A percentile compares a stretch with the other conserved stretches of the same genome.
phyloP scores from a whole-genome alignment of 176 grass and related monocot species.

The Areca catechu region DNA sequence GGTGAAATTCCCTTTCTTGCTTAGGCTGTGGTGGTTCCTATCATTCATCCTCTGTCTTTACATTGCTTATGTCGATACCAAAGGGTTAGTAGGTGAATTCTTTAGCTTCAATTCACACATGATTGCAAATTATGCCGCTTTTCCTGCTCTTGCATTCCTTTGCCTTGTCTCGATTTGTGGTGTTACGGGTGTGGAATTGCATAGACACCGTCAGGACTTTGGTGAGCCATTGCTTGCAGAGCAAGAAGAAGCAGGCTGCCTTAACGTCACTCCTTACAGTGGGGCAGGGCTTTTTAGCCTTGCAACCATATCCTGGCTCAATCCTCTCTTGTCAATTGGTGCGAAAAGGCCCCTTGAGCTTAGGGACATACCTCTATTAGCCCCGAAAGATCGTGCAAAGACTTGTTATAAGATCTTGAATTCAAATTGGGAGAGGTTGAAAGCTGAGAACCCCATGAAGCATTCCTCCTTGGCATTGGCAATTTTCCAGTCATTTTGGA shows the following conservation, averaged over 20 bases:
- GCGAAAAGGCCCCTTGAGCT: constrained; percentile 71
- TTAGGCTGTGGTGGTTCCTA: constrained; percentile 82
- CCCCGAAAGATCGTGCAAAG: constrained; percentile 72
- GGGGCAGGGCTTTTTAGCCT: constrained; percentile 74
- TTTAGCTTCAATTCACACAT: constrained; percentile 35
- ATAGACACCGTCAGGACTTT: constrained; percentile 21
- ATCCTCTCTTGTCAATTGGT: constrained; percentile 47
- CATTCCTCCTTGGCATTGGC: constrained; percentile 54
- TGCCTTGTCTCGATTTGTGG: constrained; percentile 56
- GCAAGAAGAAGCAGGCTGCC: constrained; percentile 43
- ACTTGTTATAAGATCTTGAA: constrained; percentile 72
- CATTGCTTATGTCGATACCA: constrained; percentile 37
- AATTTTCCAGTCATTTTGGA: constrained; percentile 70
- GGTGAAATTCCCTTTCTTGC: constrained; percentile 50
- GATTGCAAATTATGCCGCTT: constrained; percentile 50
- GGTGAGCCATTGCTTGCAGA: constrained; percentile 45
- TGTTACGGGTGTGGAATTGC: constrained; percentile 48
- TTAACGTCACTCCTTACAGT: constrained; percentile 57
- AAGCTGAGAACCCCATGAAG: constrained; percentile 30
- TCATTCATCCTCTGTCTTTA: constrained; percentile 59
- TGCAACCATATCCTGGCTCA: constrained; percentile 62
- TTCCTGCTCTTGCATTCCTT: constrained; percentile 64
- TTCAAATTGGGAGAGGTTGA: constrained; percentile 50
- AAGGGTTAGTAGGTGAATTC: constrained; percentile 17
- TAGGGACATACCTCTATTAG: constrained; percentile 65